A percentile compares a stretch with the other conserved stretches of the same genome.
Conservation (phyloP, 345 rosid genomes). For the Moricandia arvensis region DNA sequence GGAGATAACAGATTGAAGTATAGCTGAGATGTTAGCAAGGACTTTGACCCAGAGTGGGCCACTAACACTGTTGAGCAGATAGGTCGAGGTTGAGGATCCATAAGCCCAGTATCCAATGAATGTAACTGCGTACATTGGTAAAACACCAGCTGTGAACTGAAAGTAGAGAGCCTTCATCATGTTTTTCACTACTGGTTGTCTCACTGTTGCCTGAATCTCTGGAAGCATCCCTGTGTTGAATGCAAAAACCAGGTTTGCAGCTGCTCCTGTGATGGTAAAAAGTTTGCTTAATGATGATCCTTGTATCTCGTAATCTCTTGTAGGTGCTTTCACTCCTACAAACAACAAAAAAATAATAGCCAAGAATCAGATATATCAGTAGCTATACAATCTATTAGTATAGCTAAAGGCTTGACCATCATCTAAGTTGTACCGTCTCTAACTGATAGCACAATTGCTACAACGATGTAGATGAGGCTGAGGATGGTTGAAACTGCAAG, state of each 20-base stretch:
- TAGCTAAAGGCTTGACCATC: not conserved
- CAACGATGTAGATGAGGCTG: conserved; percentile 55
- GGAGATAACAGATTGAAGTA: conserved; percentile 82
- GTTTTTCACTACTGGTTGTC: conserved; percentile 70
- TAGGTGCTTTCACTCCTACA: conserved; percentile 59
- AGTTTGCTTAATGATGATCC: conserved; percentile 50
- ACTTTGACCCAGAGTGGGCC: conserved; percentile 90
- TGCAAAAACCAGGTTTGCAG: conserved; percentile 83
- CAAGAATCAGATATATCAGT: not conserved
- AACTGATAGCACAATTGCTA: conserved; percentile 57
- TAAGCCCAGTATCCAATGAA: conserved; percentile 95
- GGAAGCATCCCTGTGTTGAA: conserved; percentile 99
- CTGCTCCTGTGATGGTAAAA: conserved; percentile 72
- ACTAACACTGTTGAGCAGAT: conserved; percentile 61
- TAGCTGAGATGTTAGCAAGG: conserved; percentile 68
- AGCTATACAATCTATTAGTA: not conserved
- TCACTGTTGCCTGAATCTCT: conserved; percentile 88
- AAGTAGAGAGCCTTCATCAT: conserved; percentile 84
- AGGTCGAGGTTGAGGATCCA: conserved; percentile 68
- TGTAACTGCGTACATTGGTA: conserved; percentile 71
- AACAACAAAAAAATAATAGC: conserved; percentile 3
- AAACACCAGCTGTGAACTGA: conserved; percentile 70
- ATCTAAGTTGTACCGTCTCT: conserved; percentile 57
- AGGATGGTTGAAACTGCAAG: conserved; percentile 80
- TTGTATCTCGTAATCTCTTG: conserved; percentile 71